These are phyloP conservation scores for Talaromyces sp. DNA, from an alignment of 2,329 filamentous ascomycete genomes.

Conservation along the genomic window DNA sequence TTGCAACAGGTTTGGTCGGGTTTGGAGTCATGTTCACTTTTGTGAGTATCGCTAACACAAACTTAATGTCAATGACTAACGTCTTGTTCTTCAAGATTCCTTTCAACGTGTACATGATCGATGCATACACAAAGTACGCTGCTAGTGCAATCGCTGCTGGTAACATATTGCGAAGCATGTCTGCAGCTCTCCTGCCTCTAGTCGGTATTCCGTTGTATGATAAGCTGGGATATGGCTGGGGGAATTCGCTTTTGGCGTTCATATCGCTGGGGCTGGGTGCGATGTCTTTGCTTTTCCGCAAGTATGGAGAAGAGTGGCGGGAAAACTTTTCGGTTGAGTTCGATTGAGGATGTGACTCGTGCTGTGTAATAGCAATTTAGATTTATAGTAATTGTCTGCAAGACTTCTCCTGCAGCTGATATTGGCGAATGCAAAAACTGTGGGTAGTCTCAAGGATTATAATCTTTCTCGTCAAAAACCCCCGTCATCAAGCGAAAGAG, in stretches of 20 bases:
- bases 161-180: slow-evolving; percentile 51
- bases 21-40: slow-evolving; percentile 53
- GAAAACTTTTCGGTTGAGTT: background rate
- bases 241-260: slow-evolving; percentile 52
- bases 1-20: slow-evolving; percentile 53
- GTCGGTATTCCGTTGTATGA: slow-evolving; percentile 51
- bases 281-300: slow-evolving; percentile 29
- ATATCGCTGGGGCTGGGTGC: slow-evolving; percentile 48
- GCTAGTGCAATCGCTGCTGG: slow-evolving; percentile 50
- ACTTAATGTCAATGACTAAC: too few relatives aligned
- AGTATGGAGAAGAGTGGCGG: slow-evolving; percentile 23
- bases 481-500: background rate
- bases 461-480: background rate
- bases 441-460: background rate
- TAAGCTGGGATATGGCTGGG: slow-evolving; percentile 45
- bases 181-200: slow-evolving; percentile 56
- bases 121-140: slow-evolving; percentile 45
- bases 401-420: background rate
- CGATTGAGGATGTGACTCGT: background rate
- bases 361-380: background rate
- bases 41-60: too few relatives aligned
- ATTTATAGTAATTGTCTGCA: background rate
- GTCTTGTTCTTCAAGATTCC: slow-evolving; percentile 14
- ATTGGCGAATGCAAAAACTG: background rate
- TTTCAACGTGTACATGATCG: slow-evolving; percentile 58